phyloP scores from a whole-genome alignment of 2,329 filamentous ascomycete species.

The Macroventuria anomochaeta region DNA sequence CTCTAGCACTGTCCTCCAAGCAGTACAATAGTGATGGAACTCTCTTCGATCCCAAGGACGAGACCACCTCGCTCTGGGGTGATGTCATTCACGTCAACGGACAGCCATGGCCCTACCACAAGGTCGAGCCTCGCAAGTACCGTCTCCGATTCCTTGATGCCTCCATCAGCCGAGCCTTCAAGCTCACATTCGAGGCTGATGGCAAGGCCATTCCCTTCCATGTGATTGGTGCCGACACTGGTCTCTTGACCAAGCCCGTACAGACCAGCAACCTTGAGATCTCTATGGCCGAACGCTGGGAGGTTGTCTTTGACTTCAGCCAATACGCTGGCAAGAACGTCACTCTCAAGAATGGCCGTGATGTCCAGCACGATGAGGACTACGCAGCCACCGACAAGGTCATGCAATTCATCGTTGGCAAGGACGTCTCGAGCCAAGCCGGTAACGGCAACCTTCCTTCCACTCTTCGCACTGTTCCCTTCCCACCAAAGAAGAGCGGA shows the following conservation, averaged over 20 bases:
- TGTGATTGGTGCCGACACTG: slow-evolving; percentile 63
- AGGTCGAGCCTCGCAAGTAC: slow-evolving; percentile 67
- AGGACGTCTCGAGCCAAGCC: slow-evolving; percentile 25
- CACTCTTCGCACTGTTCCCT: slow-evolving; percentile 40
- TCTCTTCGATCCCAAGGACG: slow-evolving; percentile 56
- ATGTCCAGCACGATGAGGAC: slow-evolving; percentile 58
- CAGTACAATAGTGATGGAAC: slow-evolving; percentile 62
- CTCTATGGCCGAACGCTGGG: slow-evolving; percentile 65
- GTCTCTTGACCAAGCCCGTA: slow-evolving; percentile 51
- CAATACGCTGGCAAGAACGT: slow-evolving; percentile 59
- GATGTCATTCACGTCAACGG: slow-evolving; percentile 67
- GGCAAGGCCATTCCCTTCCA: slow-evolving; percentile 56
- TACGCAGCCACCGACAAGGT: slow-evolving; percentile 56
- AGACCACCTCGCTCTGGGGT: slow-evolving; percentile 59
- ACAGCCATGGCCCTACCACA: slow-evolving; percentile 65
- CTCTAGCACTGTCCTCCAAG: slow-evolving; percentile 60
- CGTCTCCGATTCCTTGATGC: slow-evolving; percentile 62
- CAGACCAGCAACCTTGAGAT: slow-evolving; percentile 54
- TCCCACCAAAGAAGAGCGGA: slow-evolving; percentile 38
- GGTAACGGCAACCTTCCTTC: slow-evolving; percentile 40
- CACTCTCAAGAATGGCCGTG: slow-evolving; percentile 54
- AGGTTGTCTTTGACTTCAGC: slow-evolving; percentile 65
- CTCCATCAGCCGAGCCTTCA: slow-evolving; percentile 52
- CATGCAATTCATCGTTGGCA: slow-evolving; percentile 56
- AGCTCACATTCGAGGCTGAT: slow-evolving; percentile 56